Conservation (phyloP, 352 stramenopile genomes). For the Phytophthora cajani region DNA sequence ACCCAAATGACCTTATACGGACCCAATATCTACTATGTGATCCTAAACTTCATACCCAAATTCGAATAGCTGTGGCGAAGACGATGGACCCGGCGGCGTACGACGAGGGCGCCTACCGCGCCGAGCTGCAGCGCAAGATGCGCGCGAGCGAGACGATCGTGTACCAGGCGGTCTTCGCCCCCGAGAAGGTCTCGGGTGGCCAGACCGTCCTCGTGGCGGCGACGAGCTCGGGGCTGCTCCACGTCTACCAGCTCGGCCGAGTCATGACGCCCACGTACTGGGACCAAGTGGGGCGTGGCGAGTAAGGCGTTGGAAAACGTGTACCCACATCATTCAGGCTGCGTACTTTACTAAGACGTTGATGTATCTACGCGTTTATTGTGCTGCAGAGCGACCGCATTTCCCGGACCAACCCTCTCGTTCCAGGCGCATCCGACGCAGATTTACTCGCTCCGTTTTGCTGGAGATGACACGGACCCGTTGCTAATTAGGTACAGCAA, state of each 20-base stretch:
- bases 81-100: constrained; percentile 66
- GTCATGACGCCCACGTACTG: constrained; percentile 59
- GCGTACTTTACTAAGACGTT: background rate
- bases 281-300: constrained; percentile 47
- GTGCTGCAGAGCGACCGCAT: constrained; percentile 39
- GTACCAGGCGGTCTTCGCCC: constrained; percentile 63
- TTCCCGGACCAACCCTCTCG: constrained; percentile 57
- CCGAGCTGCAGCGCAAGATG: constrained; percentile 62
- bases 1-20: no score
- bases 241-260: constrained; percentile 59
- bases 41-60: background rate
- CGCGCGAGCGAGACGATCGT: constrained; percentile 56
- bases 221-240: constrained; percentile 67
- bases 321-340: constrained; percentile 15
- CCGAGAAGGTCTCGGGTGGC: constrained; percentile 30
- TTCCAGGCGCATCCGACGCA: constrained; percentile 77
- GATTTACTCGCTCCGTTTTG: constrained; percentile 79
- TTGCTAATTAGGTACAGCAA: constrained; percentile 62
- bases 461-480: constrained; percentile 56
- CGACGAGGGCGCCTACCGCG: constrained; percentile 60
- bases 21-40: no score
- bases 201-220: constrained; percentile 63
- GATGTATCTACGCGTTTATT: background rate
- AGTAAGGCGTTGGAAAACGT: constrained; percentile 32
- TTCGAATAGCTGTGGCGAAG: background rate